These are phyloP conservation scores for Eucalyptus caleyi DNA, from an alignment of 345 rosid species.

Conservation along the genomic window DNA sequence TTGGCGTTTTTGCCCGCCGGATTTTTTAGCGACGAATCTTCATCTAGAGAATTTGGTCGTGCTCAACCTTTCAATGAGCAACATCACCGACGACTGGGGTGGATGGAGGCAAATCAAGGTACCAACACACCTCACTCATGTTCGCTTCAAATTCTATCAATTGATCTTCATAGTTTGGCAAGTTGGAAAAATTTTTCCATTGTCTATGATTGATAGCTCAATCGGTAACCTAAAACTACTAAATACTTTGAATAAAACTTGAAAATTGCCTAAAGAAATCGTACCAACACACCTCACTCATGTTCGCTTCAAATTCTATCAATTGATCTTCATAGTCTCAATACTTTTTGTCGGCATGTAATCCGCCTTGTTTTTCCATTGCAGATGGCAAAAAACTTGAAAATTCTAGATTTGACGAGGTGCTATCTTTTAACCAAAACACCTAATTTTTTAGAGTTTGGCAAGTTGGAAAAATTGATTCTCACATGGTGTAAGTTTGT, in stretches of 20 bases:
- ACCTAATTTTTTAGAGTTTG: background rate
- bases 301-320: fast-evolving
- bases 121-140: too few species aligned
- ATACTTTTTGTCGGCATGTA: background rate
- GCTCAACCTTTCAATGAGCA: fast-evolving
- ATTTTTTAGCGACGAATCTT: background rate
- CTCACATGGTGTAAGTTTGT: fast-evolving
- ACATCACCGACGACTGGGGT: too few species aligned
- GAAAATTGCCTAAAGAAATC: too few species aligned
- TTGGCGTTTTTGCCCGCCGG: fast-evolving
- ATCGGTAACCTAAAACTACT: too few species aligned
- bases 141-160: fast-evolving
- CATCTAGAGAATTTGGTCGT: fast-evolving
- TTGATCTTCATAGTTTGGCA: fast-evolving
- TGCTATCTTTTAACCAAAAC: fast-evolving
- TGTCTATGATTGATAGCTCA: too few species aligned
- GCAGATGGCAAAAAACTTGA: background rate
- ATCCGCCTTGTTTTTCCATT: fast-evolving
- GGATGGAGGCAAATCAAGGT: too few species aligned
- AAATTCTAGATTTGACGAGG: fast-evolving
- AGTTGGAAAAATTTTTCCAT: too few species aligned
- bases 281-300: too few species aligned
- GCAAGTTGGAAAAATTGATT: background rate
- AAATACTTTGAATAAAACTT: too few species aligned
- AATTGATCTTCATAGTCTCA: background rate